Evolutionary conservation across 805 yeast genomes (phyloP).

Genomic region (Kuraishia capsulata): DNA sequence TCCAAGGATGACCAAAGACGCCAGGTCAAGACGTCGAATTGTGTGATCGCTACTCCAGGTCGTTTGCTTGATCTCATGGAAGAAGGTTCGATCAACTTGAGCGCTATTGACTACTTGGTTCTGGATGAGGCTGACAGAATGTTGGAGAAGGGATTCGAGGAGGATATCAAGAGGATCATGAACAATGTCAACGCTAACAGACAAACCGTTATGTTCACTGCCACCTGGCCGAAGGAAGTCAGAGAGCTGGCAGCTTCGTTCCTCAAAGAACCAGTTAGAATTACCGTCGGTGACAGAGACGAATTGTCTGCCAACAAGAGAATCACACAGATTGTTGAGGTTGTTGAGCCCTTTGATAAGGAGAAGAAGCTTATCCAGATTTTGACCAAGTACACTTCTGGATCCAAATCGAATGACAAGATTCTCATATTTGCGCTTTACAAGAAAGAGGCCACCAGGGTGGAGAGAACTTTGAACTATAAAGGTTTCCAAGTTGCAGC

Average conservation of each 20-base stretch:
- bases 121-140: slow-evolving; percentile 98
- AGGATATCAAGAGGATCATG: slow-evolving; percentile 83
- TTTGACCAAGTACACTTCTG: slow-evolving; percentile 65
- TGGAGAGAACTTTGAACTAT: slow-evolving; percentile 65
- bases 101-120: slow-evolving; percentile 66
- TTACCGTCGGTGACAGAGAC: slow-evolving; percentile 89
- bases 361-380: slow-evolving; percentile 68
- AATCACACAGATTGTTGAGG: slow-evolving; percentile 90
- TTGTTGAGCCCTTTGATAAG: slow-evolving; percentile 72
- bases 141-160: slow-evolving; percentile 97
- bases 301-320: slow-evolving; percentile 92
- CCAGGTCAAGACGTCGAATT: slow-evolving; percentile 55
- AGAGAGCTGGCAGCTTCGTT: slow-evolving; percentile 82
- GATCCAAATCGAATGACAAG: slow-evolving; percentile 60
- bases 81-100: slow-evolving; percentile 73
- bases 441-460: slow-evolving; percentile 92
- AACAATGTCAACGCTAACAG: slow-evolving; percentile 45
- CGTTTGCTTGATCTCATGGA: slow-evolving; percentile 83
- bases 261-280: slow-evolving; percentile 80
- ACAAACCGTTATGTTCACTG: slow-evolving; percentile 97
- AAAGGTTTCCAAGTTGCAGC: slow-evolving; percentile 83
- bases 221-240: slow-evolving; percentile 99
- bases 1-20: slow-evolving; percentile 86
- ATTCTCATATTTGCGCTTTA: slow-evolving; percentile 88
- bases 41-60: slow-evolving; percentile 98